phyloP scores from a whole-genome alignment of 2,329 filamentous ascomycete genomes.

The Penicillium crustosum region DNA sequence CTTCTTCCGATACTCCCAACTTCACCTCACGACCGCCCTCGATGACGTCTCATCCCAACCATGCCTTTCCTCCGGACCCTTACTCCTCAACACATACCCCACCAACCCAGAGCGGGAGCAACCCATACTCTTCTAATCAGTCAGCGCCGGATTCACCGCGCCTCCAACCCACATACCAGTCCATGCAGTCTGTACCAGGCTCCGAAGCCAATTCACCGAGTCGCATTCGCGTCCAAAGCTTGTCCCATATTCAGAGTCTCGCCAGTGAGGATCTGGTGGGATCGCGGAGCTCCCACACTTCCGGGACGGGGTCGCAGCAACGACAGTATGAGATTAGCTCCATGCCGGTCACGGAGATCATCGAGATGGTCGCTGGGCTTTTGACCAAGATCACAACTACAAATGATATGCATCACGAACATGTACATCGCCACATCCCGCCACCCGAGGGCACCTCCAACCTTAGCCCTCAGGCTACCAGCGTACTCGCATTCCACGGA shows the following conservation, averaged over 20 bases:
- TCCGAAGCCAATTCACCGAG: slow-evolving; percentile 52
- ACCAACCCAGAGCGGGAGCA: slow-evolving; percentile 21
- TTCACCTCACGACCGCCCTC: slow-evolving; percentile 36
- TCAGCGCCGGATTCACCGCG: slow-evolving; percentile 48
- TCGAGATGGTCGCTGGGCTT: slow-evolving; percentile 97
- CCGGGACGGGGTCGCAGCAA: slow-evolving; percentile 50
- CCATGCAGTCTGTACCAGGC: slow-evolving; percentile 44
- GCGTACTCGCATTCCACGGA: slow-evolving; percentile 90
- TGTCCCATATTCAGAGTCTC: slow-evolving; percentile 88
- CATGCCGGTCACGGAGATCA: slow-evolving; percentile 96
- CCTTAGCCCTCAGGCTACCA: slow-evolving; percentile 64
- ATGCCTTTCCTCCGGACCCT: slow-evolving; percentile 25
- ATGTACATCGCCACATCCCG: slow-evolving; percentile 73
- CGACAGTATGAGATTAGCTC: slow-evolving; percentile 89
- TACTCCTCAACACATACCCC: slow-evolving; percentile 22
- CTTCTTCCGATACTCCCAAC: slow-evolving; percentile 24
- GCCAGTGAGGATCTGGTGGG: slow-evolving; percentile 72
- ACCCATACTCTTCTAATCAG: slow-evolving; percentile 30
- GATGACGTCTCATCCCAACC: slow-evolving; percentile 50
- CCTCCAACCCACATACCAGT: slow-evolving; percentile 47
- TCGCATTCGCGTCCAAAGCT: slow-evolving; percentile 77
- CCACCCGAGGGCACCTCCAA: slow-evolving; percentile 59
- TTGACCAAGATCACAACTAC: slow-evolving; percentile 96
- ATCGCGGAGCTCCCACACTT: slow-evolving; percentile 48
- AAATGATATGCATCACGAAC: slow-evolving; percentile 91